phyloP scores from a whole-genome alignment of 495 filamentous ascomycete genomes.

The Penicilliopsis zonata region DNA sequence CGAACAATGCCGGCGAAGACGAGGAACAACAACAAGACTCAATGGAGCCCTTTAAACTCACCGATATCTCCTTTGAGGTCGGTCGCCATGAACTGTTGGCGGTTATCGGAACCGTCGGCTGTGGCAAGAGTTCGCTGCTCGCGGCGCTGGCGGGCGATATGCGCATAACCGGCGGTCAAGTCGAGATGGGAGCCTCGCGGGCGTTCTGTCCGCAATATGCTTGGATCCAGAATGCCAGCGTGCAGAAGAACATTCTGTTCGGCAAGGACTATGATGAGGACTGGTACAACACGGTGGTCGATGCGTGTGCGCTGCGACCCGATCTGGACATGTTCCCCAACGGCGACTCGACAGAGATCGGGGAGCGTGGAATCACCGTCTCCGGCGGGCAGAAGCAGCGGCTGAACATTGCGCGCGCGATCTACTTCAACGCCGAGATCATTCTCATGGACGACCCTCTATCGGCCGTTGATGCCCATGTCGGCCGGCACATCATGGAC shows the following conservation, averaged over 20 bases:
- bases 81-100: constrained; percentile 77
- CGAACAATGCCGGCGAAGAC: constrained; percentile 38
- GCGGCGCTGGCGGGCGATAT: constrained; percentile 90
- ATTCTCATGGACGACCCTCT: constrained; percentile 79
- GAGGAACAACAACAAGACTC: too few relatives aligned
- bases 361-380: constrained; percentile 50
- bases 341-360: constrained; percentile 47
- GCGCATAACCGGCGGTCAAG: constrained; percentile 62
- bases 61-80: constrained; percentile 59
- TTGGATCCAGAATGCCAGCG: constrained; percentile 90
- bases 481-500: constrained; percentile 91
- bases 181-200: constrained; percentile 62
- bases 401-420: constrained; percentile 68
- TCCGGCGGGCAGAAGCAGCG: constrained; percentile 59
- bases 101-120: constrained; percentile 84
- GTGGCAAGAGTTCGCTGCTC: constrained; percentile 84
- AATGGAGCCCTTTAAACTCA: constrained; percentile 74
- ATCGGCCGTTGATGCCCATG: constrained; percentile 75
- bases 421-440: constrained; percentile 74
- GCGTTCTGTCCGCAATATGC: constrained; percentile 94
- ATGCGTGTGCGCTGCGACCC: constrained; percentile 43
- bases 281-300: constrained; percentile 45
- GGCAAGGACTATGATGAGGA: constrained; percentile 48
- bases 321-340: constrained; percentile 44
- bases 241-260: constrained; percentile 84